These are phyloP conservation scores for Penicillium sclerotiorum DNA, from an alignment of 2,329 filamentous ascomycete species.

Conservation along the genomic window DNA sequence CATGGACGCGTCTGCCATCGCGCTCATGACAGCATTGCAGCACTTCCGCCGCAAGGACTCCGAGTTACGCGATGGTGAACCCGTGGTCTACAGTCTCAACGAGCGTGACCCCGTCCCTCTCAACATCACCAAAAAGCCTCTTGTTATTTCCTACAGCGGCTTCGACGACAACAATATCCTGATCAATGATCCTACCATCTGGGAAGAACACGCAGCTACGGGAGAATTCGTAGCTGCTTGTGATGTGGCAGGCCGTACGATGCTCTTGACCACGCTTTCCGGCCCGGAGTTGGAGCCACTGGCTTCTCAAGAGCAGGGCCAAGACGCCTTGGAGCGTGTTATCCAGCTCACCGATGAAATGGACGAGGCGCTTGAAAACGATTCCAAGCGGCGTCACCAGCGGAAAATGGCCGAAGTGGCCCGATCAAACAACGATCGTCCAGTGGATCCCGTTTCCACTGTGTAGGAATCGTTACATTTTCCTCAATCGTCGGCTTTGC, in stretches of 20 bases:
- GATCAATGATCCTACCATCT: constrained; percentile 50
- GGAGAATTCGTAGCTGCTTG: constrained; percentile 77
- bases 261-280: too few relatives aligned
- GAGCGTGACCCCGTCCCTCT: constrained; percentile 90
- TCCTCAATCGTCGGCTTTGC: too few relatives aligned
- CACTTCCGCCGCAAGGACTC: constrained; percentile 93
- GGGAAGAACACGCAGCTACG: constrained; percentile 59
- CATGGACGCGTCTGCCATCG: constrained; percentile 81
- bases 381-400: too few relatives aligned
- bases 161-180: constrained; percentile 57
- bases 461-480: too few relatives aligned
- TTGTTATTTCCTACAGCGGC: constrained; percentile 88
- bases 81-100: constrained; percentile 80
- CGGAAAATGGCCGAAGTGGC: too few relatives aligned
- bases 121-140: constrained; percentile 87
- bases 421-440: too few relatives aligned
- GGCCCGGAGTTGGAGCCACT: too few relatives aligned
- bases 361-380: too few relatives aligned
- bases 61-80: constrained; percentile 77
- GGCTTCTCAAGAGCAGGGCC: too few relatives aligned
- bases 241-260: constrained; percentile 88
- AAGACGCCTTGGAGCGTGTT: too few relatives aligned
- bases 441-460: too few relatives aligned
- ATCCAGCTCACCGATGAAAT: too few relatives aligned
- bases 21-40: constrained; percentile 81